Base-by-base conservation (phyloP, 108 stramenopile species). In the Chaetoceros muelleri region DNA sequence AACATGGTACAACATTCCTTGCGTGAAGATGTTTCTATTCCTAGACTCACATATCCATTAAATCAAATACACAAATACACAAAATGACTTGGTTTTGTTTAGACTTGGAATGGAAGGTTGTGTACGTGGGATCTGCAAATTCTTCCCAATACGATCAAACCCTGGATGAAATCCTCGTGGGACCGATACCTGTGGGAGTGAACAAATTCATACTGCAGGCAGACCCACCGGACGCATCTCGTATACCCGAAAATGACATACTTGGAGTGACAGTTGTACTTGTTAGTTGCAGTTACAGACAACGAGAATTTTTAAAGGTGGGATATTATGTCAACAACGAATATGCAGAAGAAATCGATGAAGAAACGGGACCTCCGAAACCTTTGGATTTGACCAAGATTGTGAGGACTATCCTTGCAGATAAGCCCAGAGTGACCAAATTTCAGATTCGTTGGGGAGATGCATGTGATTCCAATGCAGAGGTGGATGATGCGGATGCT, bases 281-380 rank as follows among this genome's bases (percentile, higher is more conserved):
- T 52, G 80, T 99, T 3, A 94, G 96, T 20, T 98, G 97, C 78
- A 72, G 75, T 29, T 99, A 98, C 80, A 68, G 78, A 55, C 93
- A 93, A 47, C 78, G 80, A 34, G 96, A 98, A 62, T 99, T 98
- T 64, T 83, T 98, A 10, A 79, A 96, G 23, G 87, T 99, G 7
- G 99, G 99, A 19, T 99, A 98, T 76, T 99, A 98, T 76, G 99
- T 99, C 53, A 96, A 98, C 69, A 98, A 99, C 75, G 99, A 97
- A 80, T 95, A 88, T 68, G 69, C 57, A 55, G 7, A 2, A 53
- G n/a, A n/a, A n/a, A n/a, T n/a, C n/a, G 7, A 30, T 19, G 19
- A 75, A 22, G 70, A 55, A 28, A 82, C 74, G 7, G n/a, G n/a
- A n/a, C n/a, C n/a, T n/a, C n/a, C n/a, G n/a, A n/a, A n/a, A n/a